Evolutionary conservation across 164 flowering plant species (phyloP).

Genomic region (Piper betle): DNA sequence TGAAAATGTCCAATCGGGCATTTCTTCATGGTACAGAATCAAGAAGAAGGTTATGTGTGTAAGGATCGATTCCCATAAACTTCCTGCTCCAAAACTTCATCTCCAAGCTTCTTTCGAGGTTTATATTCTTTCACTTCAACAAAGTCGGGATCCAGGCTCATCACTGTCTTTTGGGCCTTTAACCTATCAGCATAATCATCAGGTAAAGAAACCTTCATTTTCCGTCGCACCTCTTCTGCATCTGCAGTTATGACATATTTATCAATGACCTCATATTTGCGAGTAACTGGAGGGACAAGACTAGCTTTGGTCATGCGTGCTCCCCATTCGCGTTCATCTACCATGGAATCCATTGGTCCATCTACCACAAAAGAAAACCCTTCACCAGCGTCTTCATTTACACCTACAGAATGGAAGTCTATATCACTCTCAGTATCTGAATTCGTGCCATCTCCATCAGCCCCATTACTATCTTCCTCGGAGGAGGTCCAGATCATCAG

Average conservation of each 20-base stretch:
- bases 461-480: slow-evolving; percentile 31
- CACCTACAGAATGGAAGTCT: slow-evolving; percentile 36
- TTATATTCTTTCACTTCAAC: slow-evolving; percentile 94
- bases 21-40: slow-evolving; percentile 94
- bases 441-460: slow-evolving; percentile 40
- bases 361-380: slow-evolving; percentile 30
- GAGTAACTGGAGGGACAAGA: slow-evolving; percentile 96
- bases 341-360: slow-evolving; percentile 43
- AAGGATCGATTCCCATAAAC: slow-evolving; percentile 99
- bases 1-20: slow-evolving; percentile 47
- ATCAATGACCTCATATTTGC: slow-evolving; percentile 96
- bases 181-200: slow-evolving; percentile 89
- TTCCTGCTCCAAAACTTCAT: slow-evolving; percentile 94
- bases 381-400: slow-evolving; percentile 26
- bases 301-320: slow-evolving; percentile 99
- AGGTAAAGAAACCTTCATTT: slow-evolving; percentile 91
- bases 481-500: slow-evolving; percentile 64
- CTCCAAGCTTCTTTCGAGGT: slow-evolving; percentile 84
- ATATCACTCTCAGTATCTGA: slow-evolving; percentile 80
- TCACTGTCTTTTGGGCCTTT: slow-evolving; percentile 79
- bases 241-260: slow-evolving; percentile 79
- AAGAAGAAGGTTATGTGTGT: slow-evolving; percentile 90
- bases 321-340: slow-evolving; percentile 98
- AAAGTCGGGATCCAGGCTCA: slow-evolving; percentile 85
- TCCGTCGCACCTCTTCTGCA: slow-evolving; percentile 79